These are phyloP conservation scores for Exophiala xenobiotica DNA, from an alignment of 2,329 filamentous ascomycete species.

Conservation along the genomic window DNA sequence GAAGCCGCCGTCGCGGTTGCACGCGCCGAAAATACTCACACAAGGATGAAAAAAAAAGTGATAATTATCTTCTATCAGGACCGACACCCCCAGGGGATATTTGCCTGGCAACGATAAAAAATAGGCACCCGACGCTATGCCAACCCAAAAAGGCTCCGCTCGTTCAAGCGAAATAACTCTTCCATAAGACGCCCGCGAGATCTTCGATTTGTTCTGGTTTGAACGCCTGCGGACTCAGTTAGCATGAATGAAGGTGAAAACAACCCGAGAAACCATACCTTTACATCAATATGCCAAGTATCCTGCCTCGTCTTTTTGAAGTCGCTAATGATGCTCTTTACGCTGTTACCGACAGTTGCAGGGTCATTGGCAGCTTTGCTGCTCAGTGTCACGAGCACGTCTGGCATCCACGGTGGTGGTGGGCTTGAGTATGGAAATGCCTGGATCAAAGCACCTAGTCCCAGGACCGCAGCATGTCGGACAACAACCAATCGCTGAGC, in stretches of 20 bases:
- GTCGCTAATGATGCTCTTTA: conserved; percentile 88
- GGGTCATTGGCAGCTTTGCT: conserved; percentile 82
- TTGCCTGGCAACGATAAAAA: not conserved
- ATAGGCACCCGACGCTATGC: conserved; percentile 16
- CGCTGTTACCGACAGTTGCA: conserved; percentile 91
- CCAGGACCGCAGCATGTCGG: conserved; percentile 86
- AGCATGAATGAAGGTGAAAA: conserved; percentile 23
- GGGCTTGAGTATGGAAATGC: conserved; percentile 96
- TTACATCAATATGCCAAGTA: conserved; percentile 96
- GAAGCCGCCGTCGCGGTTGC: no score
- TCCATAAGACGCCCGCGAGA: conserved; percentile 94
- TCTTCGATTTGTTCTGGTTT: conserved; percentile 91
- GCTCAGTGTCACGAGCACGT: conserved; percentile 81
- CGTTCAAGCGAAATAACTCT: conserved; percentile 89
- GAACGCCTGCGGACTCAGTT: conserved; percentile 63
- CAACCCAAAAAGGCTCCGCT: not conserved
- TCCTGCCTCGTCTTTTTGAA: conserved; percentile 99
- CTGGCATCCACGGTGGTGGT: conserved; percentile 90
- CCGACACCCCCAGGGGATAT: no score
- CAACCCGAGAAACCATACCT: conserved; percentile 60
- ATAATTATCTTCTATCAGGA: not conserved
- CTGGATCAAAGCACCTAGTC: conserved; percentile 84
- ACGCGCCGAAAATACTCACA: not conserved
- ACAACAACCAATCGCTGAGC: conserved; percentile 73
- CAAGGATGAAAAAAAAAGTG: not conserved